Evolutionary conservation across 768 basidiomycete genomes (phyloP), one percentile per base, ranked within the genome.

Genomic region (Hysterangium stoloniferum): DNA sequence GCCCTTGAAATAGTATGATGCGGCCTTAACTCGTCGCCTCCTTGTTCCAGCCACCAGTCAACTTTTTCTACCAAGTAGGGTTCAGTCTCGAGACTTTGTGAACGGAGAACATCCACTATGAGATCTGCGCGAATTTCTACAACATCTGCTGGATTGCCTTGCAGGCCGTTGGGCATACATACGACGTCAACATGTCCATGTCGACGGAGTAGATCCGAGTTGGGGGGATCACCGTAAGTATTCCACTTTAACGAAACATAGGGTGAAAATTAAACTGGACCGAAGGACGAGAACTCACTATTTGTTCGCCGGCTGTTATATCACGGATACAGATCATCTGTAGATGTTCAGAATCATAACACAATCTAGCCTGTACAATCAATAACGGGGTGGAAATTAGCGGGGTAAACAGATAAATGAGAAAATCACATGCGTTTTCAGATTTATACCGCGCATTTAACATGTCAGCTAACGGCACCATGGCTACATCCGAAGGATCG

Each of bases 391-490:
- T 19, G 29, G 22, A 36, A 17, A 32, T 17, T 13, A 32, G 17
- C 17, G 22, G 19, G 20, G n/a, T n/a, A n/a, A n/a, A n/a, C n/a
- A n/a, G n/a, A n/a, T n/a, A n/a, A n/a, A n/a, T n/a, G 15, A 25
- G 24, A 29, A 20, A 11, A 24, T 24, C 0, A 65, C 82, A 55
- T 59, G 91, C 93, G 56, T 97, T 98, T 63, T 92, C 86, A 33
- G 77, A 77, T 6, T 79, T 83, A 63, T 80, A 88, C 47, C 82
- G 77, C 9, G 95, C 96, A 60, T 99, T 99, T 43, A 99, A 70
- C 70, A 98, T 80, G 66, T 99, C 96, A 3, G 96, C 96, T 70
- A 98, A 81, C 0, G 95, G 94, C 4, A 97, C 86, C 92, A 98
- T 93, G 2, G 86, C 80, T 8, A 88, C 79, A 54, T 86, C 79